Evolutionary conservation across 352 stramenopile species (phyloP), one percentile per base, ranked within the genome.

Genomic region (Globisporangium yorkense): DNA sequence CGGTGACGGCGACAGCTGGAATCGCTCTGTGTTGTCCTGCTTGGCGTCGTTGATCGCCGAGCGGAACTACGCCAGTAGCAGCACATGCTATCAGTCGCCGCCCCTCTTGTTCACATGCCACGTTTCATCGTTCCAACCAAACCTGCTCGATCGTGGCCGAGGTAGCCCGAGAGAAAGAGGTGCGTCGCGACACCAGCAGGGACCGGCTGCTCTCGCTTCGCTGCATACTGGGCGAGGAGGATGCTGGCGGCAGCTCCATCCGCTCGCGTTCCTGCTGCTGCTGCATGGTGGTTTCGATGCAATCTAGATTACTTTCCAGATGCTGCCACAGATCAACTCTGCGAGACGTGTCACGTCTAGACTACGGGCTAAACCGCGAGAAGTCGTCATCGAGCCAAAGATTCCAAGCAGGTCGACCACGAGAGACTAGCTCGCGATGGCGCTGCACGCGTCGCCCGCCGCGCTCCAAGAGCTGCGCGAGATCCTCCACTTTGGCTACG

Each of bases 81-180:
- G 37, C 37, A 18, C 37, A 15, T 4, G 37, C n/a, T 18, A 43
- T 18, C 12, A 15, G 18, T 6, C 37, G 5, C 12, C 33, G 8
- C 33, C 8, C 5, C 8, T 0, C 2, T 43, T 13, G 51, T 18
- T 37, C 7, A 5, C 29, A 12, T 39, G 21, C 3, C 37, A 51
- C 46, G 18, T 7, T 4, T 16, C 12, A 21, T 37, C 24, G 24
- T 37, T 37, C 33, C n/a, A n/a, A 5, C 7, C 48, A n/a, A 56
- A 75, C 70, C 67, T 75, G 63, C 18, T 65, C 61, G 46, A 77
- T 75, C 15, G 61, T 54, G 12, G 58, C 59, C 1, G 63, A 59
- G 15, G 45, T 41, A 3, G 67, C 67, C n/a, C 64, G 50, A 2
- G 67, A 72, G 53, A 77, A 77, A 46, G 67, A 77, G 43, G 71